These are phyloP conservation scores for Boletellus emodensis DNA, from an alignment of 768 basidiomycete genomes.

Conservation along the genomic window DNA sequence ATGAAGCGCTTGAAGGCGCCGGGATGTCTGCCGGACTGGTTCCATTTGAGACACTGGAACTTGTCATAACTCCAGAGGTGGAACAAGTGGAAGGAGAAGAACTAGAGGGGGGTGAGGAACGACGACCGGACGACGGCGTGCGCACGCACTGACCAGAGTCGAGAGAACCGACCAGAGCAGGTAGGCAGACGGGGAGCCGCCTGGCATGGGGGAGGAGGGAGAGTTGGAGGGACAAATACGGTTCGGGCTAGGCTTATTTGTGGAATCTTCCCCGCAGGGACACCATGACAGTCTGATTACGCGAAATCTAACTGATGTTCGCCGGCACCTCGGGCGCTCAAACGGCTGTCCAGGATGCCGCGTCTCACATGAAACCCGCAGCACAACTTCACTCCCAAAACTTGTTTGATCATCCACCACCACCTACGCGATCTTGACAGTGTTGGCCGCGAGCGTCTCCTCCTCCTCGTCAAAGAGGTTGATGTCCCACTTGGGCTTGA, in stretches of 20 bases:
- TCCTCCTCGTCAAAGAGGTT: slow-evolving; percentile 60
- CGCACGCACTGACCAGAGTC: slow-evolving; percentile 47
- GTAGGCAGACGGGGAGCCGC: slow-evolving; percentile 69
- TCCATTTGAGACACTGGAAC: slow-evolving; percentile 73
- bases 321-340: not conserved
- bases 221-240: slow-evolving; percentile 3
- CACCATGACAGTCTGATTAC: not conserved
- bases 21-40: slow-evolving; percentile 63
- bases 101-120: slow-evolving; percentile 38
- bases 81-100: slow-evolving; percentile 59
- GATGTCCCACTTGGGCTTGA: slow-evolving; percentile 44
- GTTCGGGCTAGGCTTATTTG: slow-evolving; percentile 11
- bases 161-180: slow-evolving; percentile 75
- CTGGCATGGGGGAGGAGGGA: slow-evolving; percentile 51
- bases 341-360: not conserved
- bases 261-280: slow-evolving; percentile 23
- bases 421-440: slow-evolving; percentile 28
- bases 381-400: no score
- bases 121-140: not conserved
- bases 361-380: not conserved
- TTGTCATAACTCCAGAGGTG: slow-evolving; percentile 82
- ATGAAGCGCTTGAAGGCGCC: slow-evolving; percentile 86
- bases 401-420: no score
- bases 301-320: not conserved
- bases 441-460: slow-evolving; percentile 41